phyloP scores from a whole-genome alignment of 2,329 filamentous ascomycete genomes.

The Xylogone sp. region DNA sequence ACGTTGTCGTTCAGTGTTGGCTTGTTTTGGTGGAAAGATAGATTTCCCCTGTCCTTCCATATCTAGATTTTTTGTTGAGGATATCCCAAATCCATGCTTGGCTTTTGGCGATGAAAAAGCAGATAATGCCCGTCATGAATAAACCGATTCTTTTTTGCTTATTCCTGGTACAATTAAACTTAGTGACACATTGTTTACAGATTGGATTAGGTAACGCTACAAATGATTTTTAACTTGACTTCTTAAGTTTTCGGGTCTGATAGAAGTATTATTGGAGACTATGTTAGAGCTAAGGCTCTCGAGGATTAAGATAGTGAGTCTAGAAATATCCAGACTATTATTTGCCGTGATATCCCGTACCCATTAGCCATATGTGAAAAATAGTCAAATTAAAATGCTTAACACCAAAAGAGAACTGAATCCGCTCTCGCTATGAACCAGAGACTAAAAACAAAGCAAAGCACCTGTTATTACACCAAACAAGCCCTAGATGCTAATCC shows the following conservation, averaged over 20 bases:
- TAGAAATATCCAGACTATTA: no score
- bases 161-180: not conserved
- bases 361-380: no score
- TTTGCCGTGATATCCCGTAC: no score
- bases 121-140: not conserved
- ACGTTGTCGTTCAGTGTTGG: not conserved
- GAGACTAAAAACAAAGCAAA: not conserved
- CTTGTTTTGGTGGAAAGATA: not conserved
- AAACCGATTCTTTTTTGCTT: not conserved
- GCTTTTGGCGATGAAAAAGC: not conserved
- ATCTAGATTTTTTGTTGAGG: not conserved
- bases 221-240: no score
- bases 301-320: no score
- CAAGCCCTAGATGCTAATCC: not conserved
- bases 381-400: not conserved
- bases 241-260: no score
- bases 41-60: not conserved
- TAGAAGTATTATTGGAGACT: no score
- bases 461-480: not conserved
- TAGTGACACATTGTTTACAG: not conserved
- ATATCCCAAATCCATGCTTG: not conserved
- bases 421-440: not conserved
- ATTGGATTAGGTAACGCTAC: no score
- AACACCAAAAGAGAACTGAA: not conserved
- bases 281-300: no score